phyloP scores from a whole-genome alignment of 371 early-diverging fungal genomes.

The Dinochytrium kinnereticum region DNA sequence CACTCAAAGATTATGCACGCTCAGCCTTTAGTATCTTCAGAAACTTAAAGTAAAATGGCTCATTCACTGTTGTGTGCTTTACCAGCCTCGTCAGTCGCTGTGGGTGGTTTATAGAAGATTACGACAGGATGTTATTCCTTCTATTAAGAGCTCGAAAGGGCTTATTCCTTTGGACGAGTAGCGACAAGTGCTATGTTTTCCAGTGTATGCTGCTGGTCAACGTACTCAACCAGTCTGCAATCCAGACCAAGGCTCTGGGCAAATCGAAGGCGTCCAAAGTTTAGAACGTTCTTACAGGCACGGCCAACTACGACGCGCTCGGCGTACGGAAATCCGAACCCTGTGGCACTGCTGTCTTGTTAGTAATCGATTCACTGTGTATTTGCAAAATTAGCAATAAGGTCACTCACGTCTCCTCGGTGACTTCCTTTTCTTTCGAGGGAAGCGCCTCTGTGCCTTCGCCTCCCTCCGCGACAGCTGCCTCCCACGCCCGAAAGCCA shows the following conservation, averaged over 20 bases:
- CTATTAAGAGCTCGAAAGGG: too few relatives aligned
- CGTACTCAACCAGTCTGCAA: background rate
- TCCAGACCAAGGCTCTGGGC: background rate
- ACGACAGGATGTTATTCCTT: too few relatives aligned
- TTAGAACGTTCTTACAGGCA: background rate
- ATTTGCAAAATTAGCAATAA: background rate
- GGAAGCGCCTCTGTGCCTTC: background rate
- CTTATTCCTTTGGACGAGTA: background rate
- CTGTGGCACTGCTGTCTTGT: too few relatives aligned
- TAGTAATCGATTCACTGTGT: background rate
- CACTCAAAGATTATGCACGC: too few relatives aligned
- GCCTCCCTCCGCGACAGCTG: background rate
- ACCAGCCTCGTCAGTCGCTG: too few relatives aligned
- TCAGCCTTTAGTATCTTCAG: too few relatives aligned
- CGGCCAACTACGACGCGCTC: background rate
- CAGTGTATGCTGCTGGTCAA: background rate
- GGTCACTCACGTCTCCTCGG: background rate
- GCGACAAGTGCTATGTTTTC: slow-evolving; percentile 10
- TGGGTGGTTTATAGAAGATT: too few relatives aligned
- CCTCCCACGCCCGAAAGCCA: background rate
- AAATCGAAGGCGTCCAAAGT: background rate
- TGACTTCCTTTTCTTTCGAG: background rate
- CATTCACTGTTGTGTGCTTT: too few relatives aligned
- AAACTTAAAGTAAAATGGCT: too few relatives aligned
- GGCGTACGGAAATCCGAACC: background rate